Evolutionary conservation across 2,329 filamentous ascomycete species (phyloP), one percentile per base, ranked within the genome.

Genomic region (Kalmusia sp.): DNA sequence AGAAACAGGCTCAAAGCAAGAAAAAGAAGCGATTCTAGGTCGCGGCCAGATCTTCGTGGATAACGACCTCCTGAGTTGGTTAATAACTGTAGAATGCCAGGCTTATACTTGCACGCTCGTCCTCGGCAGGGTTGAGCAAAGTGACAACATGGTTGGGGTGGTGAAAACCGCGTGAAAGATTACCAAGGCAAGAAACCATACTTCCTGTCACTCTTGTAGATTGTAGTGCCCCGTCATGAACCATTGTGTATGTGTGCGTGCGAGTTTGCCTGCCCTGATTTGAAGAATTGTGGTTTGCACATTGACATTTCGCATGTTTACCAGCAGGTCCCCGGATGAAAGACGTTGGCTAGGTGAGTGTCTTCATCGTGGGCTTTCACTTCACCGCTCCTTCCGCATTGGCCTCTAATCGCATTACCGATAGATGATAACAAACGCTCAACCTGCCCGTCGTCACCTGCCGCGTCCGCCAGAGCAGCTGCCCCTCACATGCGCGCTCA

Each of bases 21-120:
- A 70, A 68, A 57, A 73, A 72, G 58, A 71, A 66, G 47, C 58
- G 69, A 2, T 73, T 74, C 24, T 73, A 60, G 52, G 24, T 3
- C 35, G 27, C 41, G 28, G 8, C 12, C 11, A 8, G 9, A 7
- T 12, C 19, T n/a, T 38, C 35, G 2, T 38, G 9, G n/a, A n/a
- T n/a, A n/a, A n/a, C n/a, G 53, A 96, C 89, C 74, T 96, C 90
- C 65, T 95, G 90, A 2, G 87, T 87, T 17, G 87, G 87, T 70
- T 96, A 93, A 65, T 96, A 96, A 25, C 86, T 87, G 88, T 92
- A 96, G 69, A 96, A 96, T 28, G 84, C 85, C 59, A 96, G 74
- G 1, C 88, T 92, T 61, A 90, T 83, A 4, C 88, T 87, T 19
- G 91, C 89, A 73, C 92, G 96, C 64, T 96, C 93, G 61, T 96